Conservation (phyloP, 306 rosid species). For the Erythrophleum fordii region DNA sequence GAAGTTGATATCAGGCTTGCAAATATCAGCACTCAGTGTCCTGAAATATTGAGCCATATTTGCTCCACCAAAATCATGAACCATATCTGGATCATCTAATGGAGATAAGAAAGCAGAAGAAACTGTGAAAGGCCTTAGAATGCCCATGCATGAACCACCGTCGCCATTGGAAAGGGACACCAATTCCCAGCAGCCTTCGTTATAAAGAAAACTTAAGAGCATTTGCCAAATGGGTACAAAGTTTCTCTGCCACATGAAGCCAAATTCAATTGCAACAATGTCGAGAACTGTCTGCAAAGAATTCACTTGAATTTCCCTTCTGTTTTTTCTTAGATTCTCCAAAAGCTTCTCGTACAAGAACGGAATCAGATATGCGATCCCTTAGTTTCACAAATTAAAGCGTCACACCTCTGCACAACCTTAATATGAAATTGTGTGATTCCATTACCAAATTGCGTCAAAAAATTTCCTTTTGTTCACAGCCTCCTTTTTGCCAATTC, state of each 20-base stretch:
- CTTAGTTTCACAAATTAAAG: constrained; percentile 37
- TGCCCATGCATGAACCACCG: constrained; percentile 48
- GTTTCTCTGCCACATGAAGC: constrained; percentile 43
- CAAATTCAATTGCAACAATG: constrained; percentile 60
- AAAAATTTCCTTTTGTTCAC: constrained; percentile 37
- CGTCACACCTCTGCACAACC: constrained; percentile 47
- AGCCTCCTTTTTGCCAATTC: constrained; percentile 27
- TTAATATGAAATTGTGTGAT: constrained; percentile 49
- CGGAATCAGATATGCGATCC: constrained; percentile 49
- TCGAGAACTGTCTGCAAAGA: constrained; percentile 71
- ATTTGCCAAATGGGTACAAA: constrained; percentile 70
- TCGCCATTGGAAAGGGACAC: constrained; percentile 58
- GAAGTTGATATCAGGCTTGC: constrained; percentile 27
- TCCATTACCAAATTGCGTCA: constrained; percentile 47
- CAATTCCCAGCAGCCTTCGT: constrained; percentile 66
- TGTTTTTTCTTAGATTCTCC: constrained; percentile 41
- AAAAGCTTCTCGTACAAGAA: constrained; percentile 54
- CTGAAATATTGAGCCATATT: constrained; percentile 30
- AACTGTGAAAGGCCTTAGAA: constrained; percentile 76
- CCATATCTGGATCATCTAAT: constrained; percentile 43
- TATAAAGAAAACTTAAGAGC: constrained; percentile 64
- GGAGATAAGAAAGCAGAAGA: constrained; percentile 72
- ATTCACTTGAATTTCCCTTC: constrained; percentile 34
- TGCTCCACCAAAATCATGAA: constrained; percentile 35
- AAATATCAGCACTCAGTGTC: constrained; percentile 29